Conservation (phyloP, 306 rosid genomes). For the Begonia fuchsioides region DNA sequence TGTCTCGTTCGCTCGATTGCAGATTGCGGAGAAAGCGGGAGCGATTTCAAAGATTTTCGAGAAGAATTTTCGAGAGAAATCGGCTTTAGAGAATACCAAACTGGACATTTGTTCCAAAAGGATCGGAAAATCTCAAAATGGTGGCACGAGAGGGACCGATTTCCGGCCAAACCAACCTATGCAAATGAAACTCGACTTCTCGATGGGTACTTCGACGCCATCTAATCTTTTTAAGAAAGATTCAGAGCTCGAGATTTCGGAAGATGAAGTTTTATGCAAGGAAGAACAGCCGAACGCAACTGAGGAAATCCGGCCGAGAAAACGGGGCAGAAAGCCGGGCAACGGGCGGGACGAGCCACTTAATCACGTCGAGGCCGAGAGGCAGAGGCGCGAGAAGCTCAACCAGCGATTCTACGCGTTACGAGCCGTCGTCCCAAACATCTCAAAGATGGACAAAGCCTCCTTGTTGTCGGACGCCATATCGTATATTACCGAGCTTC, state of each 20-base stretch:
- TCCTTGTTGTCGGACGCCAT: conserved; percentile 82
- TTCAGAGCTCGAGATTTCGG: conserved; percentile 16
- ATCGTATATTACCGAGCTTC: conserved; percentile 67
- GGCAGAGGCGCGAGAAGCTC: conserved; percentile 89
- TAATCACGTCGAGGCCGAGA: conserved; percentile 93
- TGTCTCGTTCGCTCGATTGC: conserved; percentile 13
- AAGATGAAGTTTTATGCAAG: conserved; percentile 44
- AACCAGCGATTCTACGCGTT: conserved; percentile 85
- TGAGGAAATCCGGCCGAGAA: conserved; percentile 54
- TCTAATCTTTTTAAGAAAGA: neutral
- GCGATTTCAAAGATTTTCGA: neutral
- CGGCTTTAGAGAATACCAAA: too few species aligned
- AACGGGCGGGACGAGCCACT: conserved; percentile 81
- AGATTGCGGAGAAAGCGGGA: conserved; percentile 24
- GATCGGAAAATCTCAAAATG: too few species aligned
- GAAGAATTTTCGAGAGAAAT: too few species aligned
- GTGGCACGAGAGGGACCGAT: too few species aligned
- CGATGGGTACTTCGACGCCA: neutral
- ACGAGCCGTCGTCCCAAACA: conserved; percentile 83
- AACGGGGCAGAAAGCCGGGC: conserved; percentile 84
- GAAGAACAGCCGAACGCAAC: conserved; percentile 26
- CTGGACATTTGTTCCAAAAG: too few species aligned
- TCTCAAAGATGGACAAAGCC: conserved; percentile 92
- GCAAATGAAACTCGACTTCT: too few species aligned
- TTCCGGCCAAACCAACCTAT: too few species aligned